Evolutionary conservation across 2,329 filamentous ascomycete species (phyloP), one percentile per base, ranked within the genome.

Genomic region (Lomentospora prolificans): DNA sequence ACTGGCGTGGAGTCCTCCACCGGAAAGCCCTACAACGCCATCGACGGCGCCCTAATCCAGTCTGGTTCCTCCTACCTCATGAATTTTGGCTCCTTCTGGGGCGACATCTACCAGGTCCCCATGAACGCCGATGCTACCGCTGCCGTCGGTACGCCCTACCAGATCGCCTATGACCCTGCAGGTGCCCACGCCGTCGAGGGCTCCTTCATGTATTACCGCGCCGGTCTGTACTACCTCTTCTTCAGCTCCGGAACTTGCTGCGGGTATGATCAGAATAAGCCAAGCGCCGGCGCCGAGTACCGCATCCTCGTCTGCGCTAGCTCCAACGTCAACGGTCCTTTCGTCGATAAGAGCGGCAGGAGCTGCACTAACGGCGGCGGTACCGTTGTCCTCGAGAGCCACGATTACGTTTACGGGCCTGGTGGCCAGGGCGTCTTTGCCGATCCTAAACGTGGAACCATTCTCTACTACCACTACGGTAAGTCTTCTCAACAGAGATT

Each of bases 11-110:
- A 66, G 17, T 72, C 78, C 52, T 57, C 65, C 19, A 53, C 66
- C 12, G 61, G 67, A 22, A 75, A 72, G 57, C 55, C 66, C 3
- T 84, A 81, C 68, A 84, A 84, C 61, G 77, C 79, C 46, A 84
- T 89, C 62, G 86, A 84, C 62, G 67, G 72, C 2, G 80, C 79
- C 59, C 64, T 84, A 2, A 66, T 82, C 58, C 63, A 70, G 9
- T 69, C 68, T 33, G 67, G 66, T 7, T 65, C 57, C 12, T 60
- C 60, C 2, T 77, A 76, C 60, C 74, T 75, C 57, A 68, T 84
- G 64, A 80, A 74, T 58, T 89, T 87, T 59, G 85, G 85, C 24
- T 85, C 81, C 10, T 89, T 86, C 74, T 89, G 84, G 83, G 66
- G 70, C 5, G 78, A 83, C 63, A 74, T 88, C 57, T 85, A 80